Base-by-base conservation (phyloP, 345 rosid species). In the Turnera subulata region DNA sequence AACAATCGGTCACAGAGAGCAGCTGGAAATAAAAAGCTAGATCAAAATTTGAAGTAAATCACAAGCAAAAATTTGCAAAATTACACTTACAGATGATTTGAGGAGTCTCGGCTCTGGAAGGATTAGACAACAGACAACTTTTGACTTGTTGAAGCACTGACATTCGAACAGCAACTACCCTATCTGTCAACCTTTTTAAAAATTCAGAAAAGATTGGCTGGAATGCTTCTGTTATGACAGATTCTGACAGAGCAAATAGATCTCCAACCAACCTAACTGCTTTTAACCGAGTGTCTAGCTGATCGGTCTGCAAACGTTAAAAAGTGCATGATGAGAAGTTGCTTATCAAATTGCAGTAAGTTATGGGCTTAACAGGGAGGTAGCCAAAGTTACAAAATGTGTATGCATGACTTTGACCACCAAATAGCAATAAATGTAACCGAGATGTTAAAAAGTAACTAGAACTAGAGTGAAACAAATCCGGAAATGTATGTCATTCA, bases 1-100 rank as follows among this genome's bases (percentile, higher is more conserved):
- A 89, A 74, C 58, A 93, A 84, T 51, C 99, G 92, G 50, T 93
- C 99, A 74, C 97, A 84, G 18, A 93, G 88, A 14, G 94, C 94
- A 82, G 86, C 99, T 93, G 80, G 66, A 54, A 69, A 59, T 55
- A 63, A 46, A 55, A 44, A 61, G 44, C 26, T 47, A 52, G 32
- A 53, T 53, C 23, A 74, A 60, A 42, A 57, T 55, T 42, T 66
- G 64, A 37, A 38, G 25, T 62, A 53, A 35, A 63, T 32, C 39
- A 48, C 64, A 66, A 17, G 55, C 55, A 33, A 58, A 29, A n/a
- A 57, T 66, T 2, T 17, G 22, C 46, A 67, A 75, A 42, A 11
- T 42, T 13, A 42, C 45, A 42, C 87, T 78, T 80, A 89, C 99
- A 73, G 50, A 81, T 68, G 46, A 93, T 85, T 75, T 82, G 88